phyloP scores from a whole-genome alignment of 108 stramenopile genomes.

The Skeletonema potamos region DNA sequence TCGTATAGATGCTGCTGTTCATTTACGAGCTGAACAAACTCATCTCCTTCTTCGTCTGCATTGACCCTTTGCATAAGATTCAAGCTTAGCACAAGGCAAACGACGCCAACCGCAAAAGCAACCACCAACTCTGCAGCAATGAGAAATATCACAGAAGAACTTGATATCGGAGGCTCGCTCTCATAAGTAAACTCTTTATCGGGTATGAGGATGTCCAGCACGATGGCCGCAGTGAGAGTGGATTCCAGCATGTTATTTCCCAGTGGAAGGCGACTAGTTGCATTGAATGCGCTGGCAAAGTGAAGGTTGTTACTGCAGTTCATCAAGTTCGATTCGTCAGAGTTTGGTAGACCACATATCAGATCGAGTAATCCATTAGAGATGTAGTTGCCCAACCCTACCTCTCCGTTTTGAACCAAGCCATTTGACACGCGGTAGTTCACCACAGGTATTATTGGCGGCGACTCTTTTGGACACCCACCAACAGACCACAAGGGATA shows the following conservation, averaged over 20 bases:
- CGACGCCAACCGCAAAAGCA: constrained; percentile 49
- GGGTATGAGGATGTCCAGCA: constrained; percentile 35
- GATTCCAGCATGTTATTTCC: constrained; percentile 30
- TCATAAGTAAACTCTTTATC: constrained; percentile 41
- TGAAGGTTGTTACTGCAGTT: constrained; percentile 14
- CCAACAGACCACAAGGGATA: constrained; percentile 57
- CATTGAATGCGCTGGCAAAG: constrained; percentile 43
- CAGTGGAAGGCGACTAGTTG: constrained; percentile 28
- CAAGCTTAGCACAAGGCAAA: constrained; percentile 51
- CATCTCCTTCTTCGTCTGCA: constrained; percentile 42
- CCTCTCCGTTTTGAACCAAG: constrained; percentile 27
- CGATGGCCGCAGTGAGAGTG: constrained; percentile 51
- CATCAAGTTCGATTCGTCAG: constrained; percentile 30
- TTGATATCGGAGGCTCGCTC: constrained; percentile 51
- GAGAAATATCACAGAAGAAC: constrained; percentile 46
- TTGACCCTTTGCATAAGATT: constrained; percentile 47
- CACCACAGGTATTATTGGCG: constrained; percentile 21
- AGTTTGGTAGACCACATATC: constrained; percentile 36
- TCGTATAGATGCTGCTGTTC: constrained; percentile 10
- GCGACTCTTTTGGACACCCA: constrained; percentile 16
- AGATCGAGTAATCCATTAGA: constrained; percentile 37
- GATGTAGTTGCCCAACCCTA: constrained; percentile 35
- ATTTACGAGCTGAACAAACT: constrained; percentile 20
- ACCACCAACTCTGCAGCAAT: constrained; percentile 55
- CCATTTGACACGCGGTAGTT: constrained; percentile 48